These are phyloP conservation scores for Podospora sp. DNA, from an alignment of 495 filamentous ascomycete species.

Conservation along the genomic window DNA sequence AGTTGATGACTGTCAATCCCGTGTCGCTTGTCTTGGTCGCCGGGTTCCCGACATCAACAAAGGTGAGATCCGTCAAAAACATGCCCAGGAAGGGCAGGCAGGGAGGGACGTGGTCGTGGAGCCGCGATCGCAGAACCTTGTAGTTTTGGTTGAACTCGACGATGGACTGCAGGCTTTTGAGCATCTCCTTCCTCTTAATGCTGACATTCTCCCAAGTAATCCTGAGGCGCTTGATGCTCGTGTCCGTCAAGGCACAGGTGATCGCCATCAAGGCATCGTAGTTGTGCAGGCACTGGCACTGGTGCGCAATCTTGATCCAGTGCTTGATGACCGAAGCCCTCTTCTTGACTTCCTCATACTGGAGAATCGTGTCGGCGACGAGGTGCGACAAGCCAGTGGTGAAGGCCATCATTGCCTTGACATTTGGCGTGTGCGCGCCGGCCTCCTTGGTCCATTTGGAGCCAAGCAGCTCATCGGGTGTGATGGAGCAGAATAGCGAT, in stretches of 20 bases:
- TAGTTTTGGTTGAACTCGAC: constrained; percentile 92
- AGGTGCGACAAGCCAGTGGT: constrained; percentile 91
- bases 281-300: constrained; percentile 87
- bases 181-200: constrained; percentile 75
- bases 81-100: constrained; percentile 97
- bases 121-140: constrained; percentile 80
- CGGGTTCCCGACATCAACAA: constrained; percentile 92
- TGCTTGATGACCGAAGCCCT: constrained; percentile 91
- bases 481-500: constrained; percentile 87
- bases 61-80: constrained; percentile 85
- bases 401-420: constrained; percentile 89
- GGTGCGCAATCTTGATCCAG: constrained; percentile 94
- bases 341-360: constrained; percentile 85
- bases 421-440: constrained; percentile 80
- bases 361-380: constrained; percentile 93
- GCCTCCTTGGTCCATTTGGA: constrained; percentile 90
- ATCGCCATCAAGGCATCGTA: constrained; percentile 98
- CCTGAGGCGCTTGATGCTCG: constrained; percentile 86
- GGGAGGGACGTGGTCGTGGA: constrained; percentile 86
- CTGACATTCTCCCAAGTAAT: constrained; percentile 93
- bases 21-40: constrained; percentile 57
- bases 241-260: constrained; percentile 88
- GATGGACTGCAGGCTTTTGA: constrained; percentile 76
- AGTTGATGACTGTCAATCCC: constrained; percentile 86
- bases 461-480: constrained; percentile 90